Conservation (phyloP, 805 yeast genomes). For the Alloascoidea africana region DNA sequence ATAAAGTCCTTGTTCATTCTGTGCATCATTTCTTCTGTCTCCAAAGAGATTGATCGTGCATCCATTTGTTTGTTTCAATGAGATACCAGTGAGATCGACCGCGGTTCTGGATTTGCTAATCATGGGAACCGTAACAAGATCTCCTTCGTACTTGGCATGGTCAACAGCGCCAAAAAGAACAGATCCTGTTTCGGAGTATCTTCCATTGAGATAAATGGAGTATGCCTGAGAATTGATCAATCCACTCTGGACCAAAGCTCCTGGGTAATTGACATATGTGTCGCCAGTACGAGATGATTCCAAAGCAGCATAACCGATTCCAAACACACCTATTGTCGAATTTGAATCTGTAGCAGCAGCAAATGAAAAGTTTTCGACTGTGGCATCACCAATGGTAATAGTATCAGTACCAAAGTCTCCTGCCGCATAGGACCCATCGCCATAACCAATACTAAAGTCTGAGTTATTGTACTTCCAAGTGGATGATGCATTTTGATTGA, state of each 20-base stretch:
- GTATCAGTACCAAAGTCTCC: conserved; percentile 44
- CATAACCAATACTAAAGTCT: conserved; percentile 20
- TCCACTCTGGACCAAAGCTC: conserved; percentile 1
- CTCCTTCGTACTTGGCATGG: conserved; percentile 24
- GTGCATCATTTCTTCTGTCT: neutral
- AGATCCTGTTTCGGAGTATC: conserved; percentile 14
- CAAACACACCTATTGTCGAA: conserved; percentile 51
- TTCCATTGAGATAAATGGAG: neutral
- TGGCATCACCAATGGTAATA: conserved; percentile 28
- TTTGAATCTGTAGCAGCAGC: conserved; percentile 52
- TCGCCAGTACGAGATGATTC: conserved; percentile 22
- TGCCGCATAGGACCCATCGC: conserved; percentile 22
- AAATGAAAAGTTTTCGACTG: conserved; percentile 33
- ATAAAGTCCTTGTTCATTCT: neutral
- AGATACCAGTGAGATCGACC: neutral
- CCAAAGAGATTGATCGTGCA: neutral
- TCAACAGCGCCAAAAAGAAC: conserved; percentile 31
- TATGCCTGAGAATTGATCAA: conserved; percentile 2
- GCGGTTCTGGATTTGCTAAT: neutral
- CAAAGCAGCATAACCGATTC: conserved; percentile 44
- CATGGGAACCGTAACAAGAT: conserved; percentile 15
- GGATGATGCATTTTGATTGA: neutral
- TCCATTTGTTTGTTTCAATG: neutral
- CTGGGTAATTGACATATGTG: conserved; percentile 2
- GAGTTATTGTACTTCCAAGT: neutral